These are phyloP conservation scores for Trifolium subterraneum DNA, from an alignment of 306 rosid species.

Conservation along the genomic window DNA sequence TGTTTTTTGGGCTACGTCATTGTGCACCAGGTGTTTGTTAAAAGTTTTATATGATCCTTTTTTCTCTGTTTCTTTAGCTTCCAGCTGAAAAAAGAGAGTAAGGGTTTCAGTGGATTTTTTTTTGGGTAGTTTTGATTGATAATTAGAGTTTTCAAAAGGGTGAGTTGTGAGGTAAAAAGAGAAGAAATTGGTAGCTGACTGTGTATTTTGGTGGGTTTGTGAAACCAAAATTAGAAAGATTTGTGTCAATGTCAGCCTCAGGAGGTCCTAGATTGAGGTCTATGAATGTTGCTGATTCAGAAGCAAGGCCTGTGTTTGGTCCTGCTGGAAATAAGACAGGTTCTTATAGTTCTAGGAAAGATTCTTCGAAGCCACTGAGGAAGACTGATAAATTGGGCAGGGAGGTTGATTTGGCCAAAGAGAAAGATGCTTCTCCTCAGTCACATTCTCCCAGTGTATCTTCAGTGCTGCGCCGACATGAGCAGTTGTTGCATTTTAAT, in stretches of 20 bases:
- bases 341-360: conserved; percentile 58
- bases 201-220: conserved; percentile 35
- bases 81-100: conserved; percentile 18
- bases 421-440: conserved; percentile 50
- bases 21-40: conserved; percentile 42
- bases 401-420: conserved; percentile 54
- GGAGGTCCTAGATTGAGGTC: conserved; percentile 86
- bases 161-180: conserved; percentile 23
- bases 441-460: conserved; percentile 54
- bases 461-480: conserved; percentile 73
- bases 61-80: conserved; percentile 41
- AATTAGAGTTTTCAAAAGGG: conserved; percentile 39
- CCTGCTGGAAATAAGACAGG: conserved; percentile 80
- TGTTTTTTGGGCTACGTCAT: conserved; percentile 44
- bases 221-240: conserved; percentile 8
- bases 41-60: conserved; percentile 26
- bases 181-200: conserved; percentile 26
- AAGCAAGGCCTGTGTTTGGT: conserved; percentile 70
- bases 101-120: conserved; percentile 44
- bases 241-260: conserved; percentile 54
- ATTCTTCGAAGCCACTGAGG: conserved; percentile 61
- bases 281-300: conserved; percentile 80
- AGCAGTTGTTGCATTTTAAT: conserved; percentile 71
- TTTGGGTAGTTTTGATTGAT: conserved; percentile 37
- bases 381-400: conserved; percentile 60